Evolutionary conservation across 495 filamentous ascomycete species (phyloP).

Genomic region (Cercophora sp.): DNA sequence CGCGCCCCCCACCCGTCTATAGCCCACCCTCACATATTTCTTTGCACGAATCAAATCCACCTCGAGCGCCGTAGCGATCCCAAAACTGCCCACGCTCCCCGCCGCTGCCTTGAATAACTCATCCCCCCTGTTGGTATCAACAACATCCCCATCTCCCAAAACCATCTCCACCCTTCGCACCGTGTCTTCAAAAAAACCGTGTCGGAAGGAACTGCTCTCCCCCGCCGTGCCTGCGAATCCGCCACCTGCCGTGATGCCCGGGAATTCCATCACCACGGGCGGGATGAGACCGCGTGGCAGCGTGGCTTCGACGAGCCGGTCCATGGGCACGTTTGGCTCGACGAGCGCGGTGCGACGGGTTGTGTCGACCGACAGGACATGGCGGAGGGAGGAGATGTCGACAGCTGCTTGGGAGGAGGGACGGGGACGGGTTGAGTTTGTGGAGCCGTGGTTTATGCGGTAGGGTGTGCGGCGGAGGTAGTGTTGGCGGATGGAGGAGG

Average conservation of each 20-base stretch:
- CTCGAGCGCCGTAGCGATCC: conserved; percentile 53
- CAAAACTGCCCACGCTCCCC: conserved; percentile 54
- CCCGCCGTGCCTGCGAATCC: conserved; percentile 60
- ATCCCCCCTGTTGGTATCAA: conserved; percentile 31
- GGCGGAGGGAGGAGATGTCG: conserved; percentile 37
- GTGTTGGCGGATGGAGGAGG: conserved; percentile 49
- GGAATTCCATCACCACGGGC: conserved; percentile 59
- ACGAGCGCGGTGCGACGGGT: conserved; percentile 44
- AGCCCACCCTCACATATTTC: conserved; percentile 53
- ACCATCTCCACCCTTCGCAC: conserved; percentile 58
- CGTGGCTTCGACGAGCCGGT: conserved; percentile 52
- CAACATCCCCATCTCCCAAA: conserved; percentile 50
- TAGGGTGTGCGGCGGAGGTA: conserved; percentile 58
- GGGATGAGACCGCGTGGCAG: conserved; percentile 51
- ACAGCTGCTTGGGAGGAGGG: conserved; percentile 31
- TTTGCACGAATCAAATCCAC: conserved; percentile 49
- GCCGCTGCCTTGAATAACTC: conserved; percentile 56
- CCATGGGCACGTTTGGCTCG: conserved; percentile 66
- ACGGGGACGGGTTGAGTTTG: conserved; percentile 65
- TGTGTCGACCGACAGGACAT: conserved; percentile 40
- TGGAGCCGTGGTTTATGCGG: conserved; percentile 72
- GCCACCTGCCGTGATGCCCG: conserved; percentile 61
- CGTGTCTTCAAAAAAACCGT: conserved; percentile 57
- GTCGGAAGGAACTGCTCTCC: conserved; percentile 54
- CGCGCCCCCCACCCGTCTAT: conserved; percentile 44